A percentile compares a stretch with the other conserved stretches of the same genome.
These are phyloP conservation scores for Oenanthe sinensis DNA, from an alignment of 129 eudicot species.

Conservation along the genomic window DNA sequence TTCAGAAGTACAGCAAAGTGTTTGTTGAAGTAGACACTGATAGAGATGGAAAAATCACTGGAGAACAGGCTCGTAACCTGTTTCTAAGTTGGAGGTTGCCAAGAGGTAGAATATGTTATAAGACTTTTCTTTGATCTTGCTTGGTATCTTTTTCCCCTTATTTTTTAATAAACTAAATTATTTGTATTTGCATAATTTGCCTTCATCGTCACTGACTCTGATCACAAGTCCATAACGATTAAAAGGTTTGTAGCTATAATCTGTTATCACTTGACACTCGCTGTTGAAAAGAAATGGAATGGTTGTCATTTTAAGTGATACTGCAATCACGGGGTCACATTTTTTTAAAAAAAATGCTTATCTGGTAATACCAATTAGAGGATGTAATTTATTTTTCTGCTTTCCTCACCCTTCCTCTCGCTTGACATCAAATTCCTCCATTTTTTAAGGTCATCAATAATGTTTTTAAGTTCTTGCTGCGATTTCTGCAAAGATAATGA, in stretches of 20 bases:
- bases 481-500: neutral
- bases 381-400: neutral
- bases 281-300: neutral
- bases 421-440: neutral
- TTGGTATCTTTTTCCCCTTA: neutral
- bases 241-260: neutral
- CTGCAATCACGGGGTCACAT: neutral
- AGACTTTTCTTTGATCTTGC: neutral
- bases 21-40: constrained; percentile 80
- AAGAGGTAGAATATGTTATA: constrained; percentile 40
- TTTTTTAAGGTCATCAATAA: neutral
- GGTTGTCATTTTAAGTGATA: neutral
- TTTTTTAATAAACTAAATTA: neutral
- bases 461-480: neutral
- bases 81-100: constrained; percentile 88
- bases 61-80: constrained; percentile 76
- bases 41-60: constrained; percentile 77
- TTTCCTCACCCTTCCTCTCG: neutral
- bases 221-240: neutral
- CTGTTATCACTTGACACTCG: neutral
- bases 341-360: neutral
- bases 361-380: neutral
- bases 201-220: neutral
- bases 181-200: neutral
- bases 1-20: constrained; percentile 79